Base-by-base conservation (phyloP, 2,329 filamentous ascomycete species). In the Pseudogymnoascus sp. region DNA sequence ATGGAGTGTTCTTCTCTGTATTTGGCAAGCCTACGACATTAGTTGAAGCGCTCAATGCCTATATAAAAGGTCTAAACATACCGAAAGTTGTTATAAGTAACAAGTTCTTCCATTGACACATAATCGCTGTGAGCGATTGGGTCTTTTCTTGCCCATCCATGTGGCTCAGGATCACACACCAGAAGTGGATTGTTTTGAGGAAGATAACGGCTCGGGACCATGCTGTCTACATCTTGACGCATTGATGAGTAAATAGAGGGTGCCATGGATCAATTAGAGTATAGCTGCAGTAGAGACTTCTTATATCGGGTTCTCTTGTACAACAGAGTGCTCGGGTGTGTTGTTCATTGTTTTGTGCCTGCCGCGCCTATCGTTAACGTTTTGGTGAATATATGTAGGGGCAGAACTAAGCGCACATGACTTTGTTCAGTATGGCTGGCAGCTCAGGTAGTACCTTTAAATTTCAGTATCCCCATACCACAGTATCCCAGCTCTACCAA, bases 21-120 rank as follows among this genome's bases (percentile, higher is more conserved):
- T 34, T 57, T 57, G 19, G 51, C 51, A 57, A 57, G 51, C 14
- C 51, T 57, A 25, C 6, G 14, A 31, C 28, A 21, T 57, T 19
- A 36, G 51, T 34, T 34, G n/a, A n/a, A 36, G 13, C n/a, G 16
- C 14, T 31, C 19, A 16, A 19, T 34, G 28, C 8, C 16, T 36
- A 7, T 34, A 19, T 34, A 5, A 19, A 21, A 34, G 28, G 10
- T 11, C n/a, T 8, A 57, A 34, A 34, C 51, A 34, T 61, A 61
- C 60, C 60, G 34, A 25, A 61, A 61, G 7, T 61, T 61, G 60
- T 61, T 61, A 16, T 61, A 43, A 28, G 60, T 41, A 43, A 61
- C 25, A 25, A 61, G 25, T 25, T 61, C 60, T 25, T 61, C 39
- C 36, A 61, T 41, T 41, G 60, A 61, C 11, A 61, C 60, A 11